phyloP scores from a whole-genome alignment of 352 stramenopile species.

The Phytopythium litorale region DNA sequence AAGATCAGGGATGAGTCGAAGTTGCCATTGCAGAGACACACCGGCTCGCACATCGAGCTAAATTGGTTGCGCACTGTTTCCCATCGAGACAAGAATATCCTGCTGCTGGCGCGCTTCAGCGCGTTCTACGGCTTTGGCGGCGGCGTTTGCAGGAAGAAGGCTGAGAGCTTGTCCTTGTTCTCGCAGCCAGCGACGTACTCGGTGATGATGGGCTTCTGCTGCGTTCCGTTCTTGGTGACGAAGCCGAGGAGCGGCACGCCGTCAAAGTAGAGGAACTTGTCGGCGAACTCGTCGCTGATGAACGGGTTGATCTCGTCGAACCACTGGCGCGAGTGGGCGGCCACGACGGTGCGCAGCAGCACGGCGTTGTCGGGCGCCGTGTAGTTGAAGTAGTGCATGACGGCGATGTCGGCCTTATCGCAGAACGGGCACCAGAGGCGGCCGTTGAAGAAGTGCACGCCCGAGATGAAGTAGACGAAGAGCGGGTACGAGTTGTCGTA shows the following conservation, averaged over 20 bases:
- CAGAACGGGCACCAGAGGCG: slow-evolving; percentile 83
- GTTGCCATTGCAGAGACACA: neutral
- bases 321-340: slow-evolving; percentile 55
- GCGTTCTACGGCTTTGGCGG: neutral
- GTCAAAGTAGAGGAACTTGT: slow-evolving; percentile 50
- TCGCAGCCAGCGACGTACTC: slow-evolving; percentile 51
- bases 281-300: slow-evolving; percentile 47
- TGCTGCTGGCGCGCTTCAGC: neutral
- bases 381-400: slow-evolving; percentile 79
- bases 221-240: slow-evolving; percentile 34
- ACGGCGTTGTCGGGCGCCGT: slow-evolving; percentile 50
- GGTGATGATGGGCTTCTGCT: slow-evolving; percentile 31
- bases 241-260: slow-evolving; percentile 66
- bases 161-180: slow-evolving; percentile 29
- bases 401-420: slow-evolving; percentile 63
- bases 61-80: neutral
- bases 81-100: neutral
- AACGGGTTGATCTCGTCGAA: slow-evolving; percentile 79
- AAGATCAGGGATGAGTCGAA: neutral
- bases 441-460: slow-evolving; percentile 67
- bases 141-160: slow-evolving; percentile 34
- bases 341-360: slow-evolving; percentile 53
- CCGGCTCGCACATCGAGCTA: neutral
- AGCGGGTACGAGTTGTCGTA: slow-evolving; percentile 75
- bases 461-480: slow-evolving; percentile 76